Evolutionary conservation across 371 early-diverging fungal species (phyloP).

Genomic region (Haplosporangium sp.): DNA sequence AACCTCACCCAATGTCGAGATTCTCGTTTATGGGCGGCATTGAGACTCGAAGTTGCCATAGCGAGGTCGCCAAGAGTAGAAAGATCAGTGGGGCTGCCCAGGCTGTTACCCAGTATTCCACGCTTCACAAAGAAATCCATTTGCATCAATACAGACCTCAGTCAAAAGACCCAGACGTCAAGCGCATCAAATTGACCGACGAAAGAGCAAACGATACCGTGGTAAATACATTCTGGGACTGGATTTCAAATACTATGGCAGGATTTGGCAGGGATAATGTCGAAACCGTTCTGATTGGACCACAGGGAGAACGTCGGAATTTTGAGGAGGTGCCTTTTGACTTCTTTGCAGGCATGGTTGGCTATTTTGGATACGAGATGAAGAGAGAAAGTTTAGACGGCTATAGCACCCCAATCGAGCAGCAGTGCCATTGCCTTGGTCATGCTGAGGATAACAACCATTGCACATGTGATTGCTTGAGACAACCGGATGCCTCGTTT

Average conservation of each 20-base stretch:
- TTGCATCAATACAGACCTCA: slow-evolving; percentile 21
- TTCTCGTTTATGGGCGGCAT: slow-evolving; percentile 55
- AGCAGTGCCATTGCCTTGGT: slow-evolving; percentile 53
- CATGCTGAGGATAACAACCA: slow-evolving; percentile 13
- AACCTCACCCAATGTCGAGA: slow-evolving; percentile 56
- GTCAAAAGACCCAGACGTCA: slow-evolving; percentile 1
- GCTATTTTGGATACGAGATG: slow-evolving; percentile 96
- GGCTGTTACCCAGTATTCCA: slow-evolving; percentile 56
- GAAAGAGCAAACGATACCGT: neutral
- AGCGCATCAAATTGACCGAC: slow-evolving; percentile 18
- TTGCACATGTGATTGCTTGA: slow-evolving; percentile 59
- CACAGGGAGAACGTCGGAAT: slow-evolving; percentile 16
- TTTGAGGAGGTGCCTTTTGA: slow-evolving; percentile 59
- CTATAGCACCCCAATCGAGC: slow-evolving; percentile 59
- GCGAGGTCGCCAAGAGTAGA: slow-evolving; percentile 2
- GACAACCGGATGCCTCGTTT: slow-evolving; percentile 86
- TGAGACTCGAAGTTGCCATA: slow-evolving; percentile 23
- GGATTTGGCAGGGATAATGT: slow-evolving; percentile 32
- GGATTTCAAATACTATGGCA: slow-evolving; percentile 52
- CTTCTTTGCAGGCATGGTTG: slow-evolving; percentile 88
- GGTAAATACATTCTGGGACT: slow-evolving; percentile 61
- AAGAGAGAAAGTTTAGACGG: slow-evolving; percentile 80
- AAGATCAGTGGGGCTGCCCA: slow-evolving; percentile 61
- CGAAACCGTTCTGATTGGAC: slow-evolving; percentile 28
- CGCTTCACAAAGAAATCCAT: slow-evolving; percentile 34